These are phyloP conservation scores for Hypoxylon fragiforme DNA, from an alignment of 495 filamentous ascomycete species.

Conservation along the genomic window DNA sequence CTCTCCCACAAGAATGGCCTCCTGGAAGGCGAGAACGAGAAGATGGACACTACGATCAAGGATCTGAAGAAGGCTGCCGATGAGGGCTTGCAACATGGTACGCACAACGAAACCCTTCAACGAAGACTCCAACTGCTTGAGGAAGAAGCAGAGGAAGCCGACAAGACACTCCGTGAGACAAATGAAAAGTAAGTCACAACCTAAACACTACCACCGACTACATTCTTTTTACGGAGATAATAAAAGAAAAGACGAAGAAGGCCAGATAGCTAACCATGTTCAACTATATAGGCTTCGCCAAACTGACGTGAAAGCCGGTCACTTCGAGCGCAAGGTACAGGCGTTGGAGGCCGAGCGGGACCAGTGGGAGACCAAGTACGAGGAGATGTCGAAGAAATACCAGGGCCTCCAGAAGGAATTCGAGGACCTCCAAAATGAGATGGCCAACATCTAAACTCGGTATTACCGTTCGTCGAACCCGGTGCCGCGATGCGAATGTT, in stretches of 20 bases:
- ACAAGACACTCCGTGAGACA: conserved; percentile 90
- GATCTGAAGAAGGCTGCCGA: conserved; percentile 77
- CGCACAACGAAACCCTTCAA: conserved; percentile 85
- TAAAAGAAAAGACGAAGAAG: not conserved
- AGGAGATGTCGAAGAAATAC: conserved; percentile 93
- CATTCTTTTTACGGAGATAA: not conserved
- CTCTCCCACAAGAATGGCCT: conserved; percentile 88
- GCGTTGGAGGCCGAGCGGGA: conserved; percentile 87
- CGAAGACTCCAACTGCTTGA: conserved; percentile 92
- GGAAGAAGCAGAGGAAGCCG: conserved; percentile 94
- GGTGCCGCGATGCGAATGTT: conserved; percentile 21
- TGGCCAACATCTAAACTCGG: conserved; percentile 78
- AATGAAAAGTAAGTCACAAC: conserved; percentile 93
- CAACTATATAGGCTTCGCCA: conserved; percentile 75
- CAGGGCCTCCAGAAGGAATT: conserved; percentile 83
- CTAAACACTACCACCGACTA: too few relatives aligned
- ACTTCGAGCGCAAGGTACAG: conserved; percentile 99
- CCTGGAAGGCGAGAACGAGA: conserved; percentile 88
- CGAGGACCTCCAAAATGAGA: conserved; percentile 82
- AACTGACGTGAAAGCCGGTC: conserved; percentile 98
- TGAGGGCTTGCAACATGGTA: conserved; percentile 72
- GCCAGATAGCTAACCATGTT: conserved; percentile 32
- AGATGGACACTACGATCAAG: conserved; percentile 75
- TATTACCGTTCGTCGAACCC: conserved; percentile 22
- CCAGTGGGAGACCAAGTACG: conserved; percentile 94